Percentiles rank a stretch among this genome's conserved stretches.
These are phyloP conservation scores for Cyberlindnera amylophila DNA, from an alignment of 805 yeast genomes.

Conservation along the genomic window DNA sequence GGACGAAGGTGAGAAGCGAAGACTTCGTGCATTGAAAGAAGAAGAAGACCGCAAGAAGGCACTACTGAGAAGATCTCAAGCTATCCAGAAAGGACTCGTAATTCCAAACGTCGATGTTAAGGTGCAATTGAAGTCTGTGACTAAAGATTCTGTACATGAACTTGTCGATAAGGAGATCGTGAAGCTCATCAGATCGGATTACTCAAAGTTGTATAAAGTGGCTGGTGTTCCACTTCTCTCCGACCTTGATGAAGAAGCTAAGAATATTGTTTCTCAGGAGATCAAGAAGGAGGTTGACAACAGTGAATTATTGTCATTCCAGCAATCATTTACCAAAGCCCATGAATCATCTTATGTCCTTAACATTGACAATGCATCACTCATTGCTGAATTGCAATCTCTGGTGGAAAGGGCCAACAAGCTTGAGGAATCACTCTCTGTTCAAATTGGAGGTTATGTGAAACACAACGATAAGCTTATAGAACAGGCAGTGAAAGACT, in stretches of 20 bases:
- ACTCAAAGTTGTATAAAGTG: conserved; percentile 28
- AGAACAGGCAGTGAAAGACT: conserved; percentile 9
- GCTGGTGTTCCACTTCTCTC: conserved; percentile 17
- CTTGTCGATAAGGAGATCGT: conserved; percentile 32
- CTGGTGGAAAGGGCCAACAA: conserved; percentile 17
- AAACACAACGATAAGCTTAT: conserved; percentile 12
- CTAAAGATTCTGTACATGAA: not conserved
- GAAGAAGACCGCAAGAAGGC: conserved; percentile 19
- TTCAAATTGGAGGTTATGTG: conserved; percentile 12
- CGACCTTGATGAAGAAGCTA: conserved; percentile 21
- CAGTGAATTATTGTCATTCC: conserved; percentile 11
- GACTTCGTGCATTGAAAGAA: conserved; percentile 13
- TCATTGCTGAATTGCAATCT: conserved; percentile 12
- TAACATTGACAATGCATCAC: conserved; percentile 1
- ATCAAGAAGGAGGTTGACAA: conserved; percentile 10
- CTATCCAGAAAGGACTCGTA: conserved; percentile 40
- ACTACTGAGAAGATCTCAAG: conserved; percentile 42
- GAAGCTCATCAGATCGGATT: conserved; percentile 40
- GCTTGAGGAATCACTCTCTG: conserved; percentile 15
- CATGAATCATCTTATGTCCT: conserved; percentile 3
- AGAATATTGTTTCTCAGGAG: conserved; percentile 7
- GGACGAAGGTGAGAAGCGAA: conserved; percentile 24
- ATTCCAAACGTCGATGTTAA: conserved; percentile 32
- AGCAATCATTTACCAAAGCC: conserved; percentile 2
- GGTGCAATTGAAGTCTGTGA: not conserved